Evolutionary conservation across 1,284 basidiomycete species (phyloP), one percentile per base, ranked within the genome.

Genomic region (Waitea zeae): DNA sequence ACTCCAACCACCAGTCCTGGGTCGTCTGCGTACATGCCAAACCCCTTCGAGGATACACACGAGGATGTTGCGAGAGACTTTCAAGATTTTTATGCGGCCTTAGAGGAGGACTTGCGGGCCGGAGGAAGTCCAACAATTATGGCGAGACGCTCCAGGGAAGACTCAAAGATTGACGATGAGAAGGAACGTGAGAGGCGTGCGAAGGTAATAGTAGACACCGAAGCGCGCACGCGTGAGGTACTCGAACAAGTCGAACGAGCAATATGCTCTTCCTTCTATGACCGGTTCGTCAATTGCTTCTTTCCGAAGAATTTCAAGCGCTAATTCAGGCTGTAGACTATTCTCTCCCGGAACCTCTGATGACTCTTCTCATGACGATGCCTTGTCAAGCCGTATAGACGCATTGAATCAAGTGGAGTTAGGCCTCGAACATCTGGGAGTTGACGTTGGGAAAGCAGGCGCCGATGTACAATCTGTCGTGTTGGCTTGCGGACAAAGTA

Each of bases 321-420:
- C 32, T 20, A 20, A 34, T 14, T 30, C n/a, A 28, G 20, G 19
- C 27, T 36, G 12, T 39, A 76, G 73, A 31, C 48, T 83, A 14
- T 83, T 79, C 48, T 58, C 68, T 2, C 74, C 71, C 2, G 58
- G 70, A 2, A 64, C 62, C 1, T 77, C 82, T 0, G 81, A 87
- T 40, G 88, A 95, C 48, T 62, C 70, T 0, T 76, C 73, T 1
- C 87, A 90, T 46, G 88, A 96, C 47, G 84, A 87, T 46, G 79
- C 86, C 0, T 59, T 97, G 3, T 73, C 87, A 0, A 86, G 77
- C 44, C 72, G 89, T 3, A 78, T 96, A 15, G 84, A 86, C 7
- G 90, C 88, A 0, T 62, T 97, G 30, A 90, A 92, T 46, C 70
- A 89, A 61, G 61, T 95, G 0, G 90, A 95, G 48, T 59, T 97